Percentiles rank a stretch among this genome's conserved stretches.
These are phyloP conservation scores for Corniculantispora saksenae DNA, from an alignment of 2,329 filamentous ascomycete genomes.

Conservation along the genomic window DNA sequence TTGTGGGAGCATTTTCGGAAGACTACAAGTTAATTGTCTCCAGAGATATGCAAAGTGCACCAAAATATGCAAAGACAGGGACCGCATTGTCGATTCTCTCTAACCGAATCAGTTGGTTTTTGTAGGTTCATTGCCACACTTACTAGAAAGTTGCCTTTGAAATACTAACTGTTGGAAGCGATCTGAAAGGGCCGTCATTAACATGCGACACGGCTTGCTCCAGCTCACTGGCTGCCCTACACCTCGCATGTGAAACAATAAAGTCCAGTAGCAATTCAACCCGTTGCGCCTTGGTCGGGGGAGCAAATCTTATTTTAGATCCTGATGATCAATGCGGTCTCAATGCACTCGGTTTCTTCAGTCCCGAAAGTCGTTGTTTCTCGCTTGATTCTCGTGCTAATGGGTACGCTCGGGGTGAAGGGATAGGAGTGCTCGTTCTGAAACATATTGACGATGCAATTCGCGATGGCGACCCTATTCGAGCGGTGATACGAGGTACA, in stretches of 20 bases:
- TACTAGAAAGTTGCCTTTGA: no score
- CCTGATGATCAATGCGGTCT: background rate
- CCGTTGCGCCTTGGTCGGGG: background rate
- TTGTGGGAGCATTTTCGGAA: background rate
- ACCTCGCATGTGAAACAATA: background rate
- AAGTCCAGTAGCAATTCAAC: background rate
- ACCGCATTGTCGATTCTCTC: background rate
- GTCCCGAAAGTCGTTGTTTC: background rate
- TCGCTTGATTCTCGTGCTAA: slow-evolving; percentile 43
- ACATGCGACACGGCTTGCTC: background rate
- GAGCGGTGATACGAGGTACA: slow-evolving; percentile 36
- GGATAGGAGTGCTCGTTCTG: slow-evolving; percentile 42
- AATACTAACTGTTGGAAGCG: no score
- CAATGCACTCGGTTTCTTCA: background rate
- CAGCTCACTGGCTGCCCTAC: background rate
- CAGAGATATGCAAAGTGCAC: background rate
- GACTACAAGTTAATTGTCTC: background rate
- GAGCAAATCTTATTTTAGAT: background rate
- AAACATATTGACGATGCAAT: slow-evolving; percentile 44
- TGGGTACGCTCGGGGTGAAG: slow-evolving; percentile 53
- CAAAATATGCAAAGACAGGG: background rate
- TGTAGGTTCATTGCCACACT: no score
- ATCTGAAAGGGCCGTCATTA: background rate
- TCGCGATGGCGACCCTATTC: slow-evolving; percentile 24
- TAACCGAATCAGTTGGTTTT: background rate